Evolutionary conservation across 148 eudicot genomes (phyloP).

Genomic region (Limonium bicolor): DNA sequence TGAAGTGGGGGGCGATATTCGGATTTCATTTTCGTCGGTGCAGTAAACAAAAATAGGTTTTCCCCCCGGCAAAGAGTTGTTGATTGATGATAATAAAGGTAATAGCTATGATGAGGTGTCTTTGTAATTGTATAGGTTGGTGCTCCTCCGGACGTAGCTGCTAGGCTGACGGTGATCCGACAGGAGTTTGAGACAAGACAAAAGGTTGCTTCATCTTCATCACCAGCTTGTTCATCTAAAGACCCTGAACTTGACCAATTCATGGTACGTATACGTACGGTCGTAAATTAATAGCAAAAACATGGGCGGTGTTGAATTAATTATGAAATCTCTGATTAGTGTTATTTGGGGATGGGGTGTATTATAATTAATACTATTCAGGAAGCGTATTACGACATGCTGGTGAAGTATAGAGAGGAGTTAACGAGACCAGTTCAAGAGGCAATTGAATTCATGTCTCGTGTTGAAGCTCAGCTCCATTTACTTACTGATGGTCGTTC

Average conservation of each 20-base stretch:
- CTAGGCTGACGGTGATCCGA: constrained; percentile 44
- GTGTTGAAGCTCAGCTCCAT: constrained; percentile 65
- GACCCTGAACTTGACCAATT: constrained; percentile 97
- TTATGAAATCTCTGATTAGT: not conserved
- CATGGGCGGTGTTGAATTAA: constrained; percentile 17
- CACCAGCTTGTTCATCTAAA: constrained; percentile 18
- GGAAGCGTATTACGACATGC: constrained; percentile 97
- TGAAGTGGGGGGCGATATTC: too few relatives aligned
- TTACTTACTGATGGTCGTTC: constrained; percentile 36
- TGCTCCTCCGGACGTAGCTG: constrained; percentile 79
- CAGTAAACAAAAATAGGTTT: too few relatives aligned
- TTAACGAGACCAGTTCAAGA: constrained; percentile 79
- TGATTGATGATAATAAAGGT: not conserved
- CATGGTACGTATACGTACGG: constrained; percentile 42
- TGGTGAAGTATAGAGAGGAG: constrained; percentile 77
- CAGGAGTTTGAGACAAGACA: constrained; percentile 68
- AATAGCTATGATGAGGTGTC: too few relatives aligned
- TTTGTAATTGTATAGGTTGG: constrained; percentile 37
- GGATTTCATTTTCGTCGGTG: too few relatives aligned
- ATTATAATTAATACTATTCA: constrained; percentile 3
- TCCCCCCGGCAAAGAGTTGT: not conserved
- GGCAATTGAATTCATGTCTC: constrained; percentile 86
- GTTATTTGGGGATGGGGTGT: not conserved
- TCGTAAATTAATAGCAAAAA: not conserved
- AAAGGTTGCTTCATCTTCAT: constrained; percentile 16